These are phyloP conservation scores for Salix koriyanagi DNA, from an alignment of 345 rosid genomes.

Conservation along the genomic window DNA sequence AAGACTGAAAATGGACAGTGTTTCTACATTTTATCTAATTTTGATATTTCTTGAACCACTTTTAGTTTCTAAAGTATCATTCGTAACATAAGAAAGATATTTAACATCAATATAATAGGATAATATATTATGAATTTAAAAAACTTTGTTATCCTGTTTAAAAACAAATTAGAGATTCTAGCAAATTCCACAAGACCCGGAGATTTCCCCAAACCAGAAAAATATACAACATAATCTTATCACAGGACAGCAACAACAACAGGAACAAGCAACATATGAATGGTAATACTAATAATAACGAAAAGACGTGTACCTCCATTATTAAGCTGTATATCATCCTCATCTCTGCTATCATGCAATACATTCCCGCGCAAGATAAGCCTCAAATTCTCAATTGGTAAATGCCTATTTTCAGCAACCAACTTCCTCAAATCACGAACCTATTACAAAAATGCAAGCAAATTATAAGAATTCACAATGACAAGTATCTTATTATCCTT, in stretches of 20 bases:
- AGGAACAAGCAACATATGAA: neutral
- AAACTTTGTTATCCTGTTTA: neutral
- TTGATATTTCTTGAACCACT: neutral
- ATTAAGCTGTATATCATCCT: slow-evolving; percentile 46
- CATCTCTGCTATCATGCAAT: slow-evolving; percentile 56
- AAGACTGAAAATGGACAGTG: neutral
- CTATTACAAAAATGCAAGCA: slow-evolving; percentile 27
- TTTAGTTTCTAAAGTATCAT: neutral
- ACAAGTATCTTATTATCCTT: too few relatives aligned
- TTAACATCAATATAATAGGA: neutral
- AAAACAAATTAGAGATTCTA: neutral
- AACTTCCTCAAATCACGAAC: slow-evolving; percentile 61
- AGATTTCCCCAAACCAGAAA: too few relatives aligned
- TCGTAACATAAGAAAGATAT: neutral
- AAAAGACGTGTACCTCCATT: slow-evolving; percentile 40
- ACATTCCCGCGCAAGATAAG: slow-evolving; percentile 65
- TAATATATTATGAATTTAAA: neutral
- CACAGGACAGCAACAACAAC: neutral
- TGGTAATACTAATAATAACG: neutral
- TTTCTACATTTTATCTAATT: neutral
- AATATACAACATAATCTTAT: neutral
- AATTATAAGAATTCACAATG: neutral
- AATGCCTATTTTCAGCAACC: slow-evolving; percentile 45
- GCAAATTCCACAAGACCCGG: too few relatives aligned
- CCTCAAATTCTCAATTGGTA: slow-evolving; percentile 55